A percentile compares a stretch with the other conserved stretches of the same genome.
phyloP scores from a whole-genome alignment of 306 rosid species.

The Prunus armeniaca region DNA sequence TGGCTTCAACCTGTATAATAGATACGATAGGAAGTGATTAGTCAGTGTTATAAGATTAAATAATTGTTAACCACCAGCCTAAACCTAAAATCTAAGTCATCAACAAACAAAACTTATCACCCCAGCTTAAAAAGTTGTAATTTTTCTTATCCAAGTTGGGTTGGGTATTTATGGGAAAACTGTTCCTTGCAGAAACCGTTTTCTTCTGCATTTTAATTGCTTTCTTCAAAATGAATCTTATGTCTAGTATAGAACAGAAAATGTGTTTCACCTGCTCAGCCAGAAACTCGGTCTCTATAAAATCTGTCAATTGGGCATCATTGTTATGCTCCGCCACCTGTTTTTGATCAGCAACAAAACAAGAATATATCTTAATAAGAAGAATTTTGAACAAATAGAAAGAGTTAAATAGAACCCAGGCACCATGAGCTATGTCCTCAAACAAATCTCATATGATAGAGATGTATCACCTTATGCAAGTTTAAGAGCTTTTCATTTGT shows the following conservation, averaged over 20 bases:
- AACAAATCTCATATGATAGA: not conserved
- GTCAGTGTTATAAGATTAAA: not conserved
- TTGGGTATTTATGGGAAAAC: not conserved
- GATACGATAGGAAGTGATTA: not conserved
- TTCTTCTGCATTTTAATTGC: not conserved
- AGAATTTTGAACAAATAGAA: not conserved
- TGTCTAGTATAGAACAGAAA: not conserved
- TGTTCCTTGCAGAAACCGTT: not conserved
- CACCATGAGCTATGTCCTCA: not conserved
- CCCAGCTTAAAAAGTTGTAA: not conserved
- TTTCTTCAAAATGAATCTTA: not conserved
- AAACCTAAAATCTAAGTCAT: no score
- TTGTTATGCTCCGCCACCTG: constrained; percentile 63
- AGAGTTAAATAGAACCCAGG: not conserved
- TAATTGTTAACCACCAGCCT: no score
- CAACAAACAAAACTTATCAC: not conserved
- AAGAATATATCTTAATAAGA: not conserved
- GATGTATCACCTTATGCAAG: constrained; percentile 54
- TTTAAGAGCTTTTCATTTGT: constrained; percentile 73
- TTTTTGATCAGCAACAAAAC: constrained; percentile 21
- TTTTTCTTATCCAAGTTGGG: not conserved
- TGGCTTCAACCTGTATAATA: constrained; percentile 62
- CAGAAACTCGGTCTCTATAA: constrained; percentile 63
- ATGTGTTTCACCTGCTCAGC: constrained; percentile 64
- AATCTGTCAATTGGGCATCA: constrained; percentile 72